Percentiles rank a stretch among this genome's conserved stretches.
phyloP scores from a whole-genome alignment of 2,329 filamentous ascomycete genomes.

The Clarireedia homoeocarpa region DNA sequence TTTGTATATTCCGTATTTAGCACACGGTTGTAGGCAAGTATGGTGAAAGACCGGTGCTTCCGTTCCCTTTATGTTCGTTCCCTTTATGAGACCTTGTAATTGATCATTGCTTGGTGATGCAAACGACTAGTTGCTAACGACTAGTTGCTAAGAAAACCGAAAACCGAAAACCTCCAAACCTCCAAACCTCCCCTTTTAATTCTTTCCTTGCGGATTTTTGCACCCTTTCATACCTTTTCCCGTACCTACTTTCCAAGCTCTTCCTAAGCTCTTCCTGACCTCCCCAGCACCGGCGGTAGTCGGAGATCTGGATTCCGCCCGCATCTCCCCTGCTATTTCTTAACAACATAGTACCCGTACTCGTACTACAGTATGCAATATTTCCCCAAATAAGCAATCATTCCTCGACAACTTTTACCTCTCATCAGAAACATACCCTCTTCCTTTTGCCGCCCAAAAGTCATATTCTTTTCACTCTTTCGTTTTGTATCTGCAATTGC shows the following conservation, averaged over 20 bases:
- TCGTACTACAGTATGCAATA: background rate
- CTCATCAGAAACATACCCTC: background rate
- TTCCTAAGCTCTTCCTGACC: background rate
- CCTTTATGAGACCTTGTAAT: conserved; percentile 3
- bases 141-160: too few relatives aligned
- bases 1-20: too few relatives aligned
- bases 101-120: conserved; percentile 5
- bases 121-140: background rate
- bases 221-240: background rate
- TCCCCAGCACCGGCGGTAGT: background rate
- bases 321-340: background rate
- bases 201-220: background rate
- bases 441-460: background rate
- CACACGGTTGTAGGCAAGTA: too few relatives aligned
- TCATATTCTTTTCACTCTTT: conserved; percentile 2
- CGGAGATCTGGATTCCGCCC: background rate
- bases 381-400: conserved; percentile 2
- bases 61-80: background rate
- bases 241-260: background rate
- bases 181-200: background rate
- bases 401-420: conserved; percentile 3
- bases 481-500: background rate
- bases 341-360: too few relatives aligned
- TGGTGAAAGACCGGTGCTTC: background rate
- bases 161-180: background rate